phyloP scores from a whole-genome alignment of 2,329 filamentous ascomycete species.

The Penicillium sp. region DNA sequence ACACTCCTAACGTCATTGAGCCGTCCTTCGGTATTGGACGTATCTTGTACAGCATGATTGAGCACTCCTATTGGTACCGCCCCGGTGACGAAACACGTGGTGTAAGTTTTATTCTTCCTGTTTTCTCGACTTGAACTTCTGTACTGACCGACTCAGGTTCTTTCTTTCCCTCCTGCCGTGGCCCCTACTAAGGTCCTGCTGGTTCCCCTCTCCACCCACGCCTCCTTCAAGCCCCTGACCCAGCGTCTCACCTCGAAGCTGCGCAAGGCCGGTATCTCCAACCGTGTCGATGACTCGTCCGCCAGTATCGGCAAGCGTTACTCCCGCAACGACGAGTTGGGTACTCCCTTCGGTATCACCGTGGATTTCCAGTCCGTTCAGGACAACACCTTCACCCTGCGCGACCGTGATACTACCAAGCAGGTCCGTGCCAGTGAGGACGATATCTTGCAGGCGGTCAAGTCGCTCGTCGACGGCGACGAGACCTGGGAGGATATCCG shows the following conservation, averaged over 20 bases:
- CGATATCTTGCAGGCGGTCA: conserved; percentile 72
- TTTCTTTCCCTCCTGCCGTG: conserved; percentile 70
- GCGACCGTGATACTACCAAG: conserved; percentile 84
- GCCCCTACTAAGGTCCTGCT: conserved; percentile 96
- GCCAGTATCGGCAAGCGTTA: conserved; percentile 94
- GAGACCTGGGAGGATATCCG: conserved; percentile 68
- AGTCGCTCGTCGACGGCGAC: conserved; percentile 58
- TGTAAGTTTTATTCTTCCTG: conserved; percentile 54
- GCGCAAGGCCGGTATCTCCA: conserved; percentile 72
- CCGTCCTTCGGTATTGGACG: conserved; percentile 96
- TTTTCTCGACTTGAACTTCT: neutral
- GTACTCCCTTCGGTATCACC: conserved; percentile 89
- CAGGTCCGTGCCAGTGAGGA: conserved; percentile 83
- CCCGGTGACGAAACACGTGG: conserved; percentile 78
- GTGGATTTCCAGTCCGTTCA: conserved; percentile 94
- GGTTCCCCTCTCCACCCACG: conserved; percentile 78
- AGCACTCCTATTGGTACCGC: conserved; percentile 94
- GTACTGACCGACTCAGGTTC: conserved; percentile 47
- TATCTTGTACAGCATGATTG: conserved; percentile 87
- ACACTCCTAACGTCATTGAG: conserved; percentile 93
- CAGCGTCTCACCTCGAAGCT: conserved; percentile 70
- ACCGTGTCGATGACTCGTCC: conserved; percentile 82
- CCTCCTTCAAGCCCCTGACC: conserved; percentile 74
- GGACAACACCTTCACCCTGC: conserved; percentile 78
- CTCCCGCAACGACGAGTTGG: conserved; percentile 89